A percentile compares a stretch with the other conserved stretches of the same genome.
phyloP scores from a whole-genome alignment of 805 yeast genomes.

The Saccharomycopsis synnaedendra region DNA sequence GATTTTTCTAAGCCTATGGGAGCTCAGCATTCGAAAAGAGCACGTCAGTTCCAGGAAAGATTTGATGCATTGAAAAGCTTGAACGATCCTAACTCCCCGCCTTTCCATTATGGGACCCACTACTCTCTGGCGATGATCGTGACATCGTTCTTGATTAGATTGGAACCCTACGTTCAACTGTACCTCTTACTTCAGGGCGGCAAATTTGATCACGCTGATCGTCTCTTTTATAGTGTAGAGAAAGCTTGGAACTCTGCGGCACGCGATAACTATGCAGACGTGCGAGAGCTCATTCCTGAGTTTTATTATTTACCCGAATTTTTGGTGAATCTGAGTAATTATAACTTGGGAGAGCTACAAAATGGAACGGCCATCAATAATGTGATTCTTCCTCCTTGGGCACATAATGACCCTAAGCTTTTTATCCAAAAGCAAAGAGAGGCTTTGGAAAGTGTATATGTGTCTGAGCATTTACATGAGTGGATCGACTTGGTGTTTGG shows the following conservation, averaged over 20 bases:
- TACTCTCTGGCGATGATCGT: slow-evolving; percentile 93
- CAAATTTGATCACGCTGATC: slow-evolving; percentile 78
- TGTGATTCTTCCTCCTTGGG: slow-evolving; percentile 78
- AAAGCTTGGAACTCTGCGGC: slow-evolving; percentile 79
- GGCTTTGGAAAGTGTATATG: slow-evolving; percentile 76
- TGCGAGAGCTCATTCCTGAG: slow-evolving; percentile 79
- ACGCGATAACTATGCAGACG: slow-evolving; percentile 73
- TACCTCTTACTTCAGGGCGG: slow-evolving; percentile 78
- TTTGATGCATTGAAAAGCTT: slow-evolving; percentile 60
- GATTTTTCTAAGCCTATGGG: slow-evolving; percentile 90
- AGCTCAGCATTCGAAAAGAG: slow-evolving; percentile 57
- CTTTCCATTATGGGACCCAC: slow-evolving; percentile 90
- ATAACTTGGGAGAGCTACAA: slow-evolving; percentile 63
- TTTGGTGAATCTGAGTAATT: slow-evolving; percentile 49
- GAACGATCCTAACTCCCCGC: slow-evolving; percentile 47
- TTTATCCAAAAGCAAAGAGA: slow-evolving; percentile 69
- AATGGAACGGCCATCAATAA: slow-evolving; percentile 42
- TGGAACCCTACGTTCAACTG: slow-evolving; percentile 74
- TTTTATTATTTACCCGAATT: slow-evolving; percentile 78
- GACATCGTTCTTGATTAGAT: slow-evolving; percentile 62
- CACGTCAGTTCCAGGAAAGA: slow-evolving; percentile 53
- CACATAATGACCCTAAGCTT: slow-evolving; percentile 60
- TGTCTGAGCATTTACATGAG: slow-evolving; percentile 58
- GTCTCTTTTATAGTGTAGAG: slow-evolving; percentile 63
- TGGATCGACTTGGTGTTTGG: slow-evolving; percentile 90